Base-by-base conservation (phyloP, 441 rosid genomes). In the Manihot esculenta region DNA sequence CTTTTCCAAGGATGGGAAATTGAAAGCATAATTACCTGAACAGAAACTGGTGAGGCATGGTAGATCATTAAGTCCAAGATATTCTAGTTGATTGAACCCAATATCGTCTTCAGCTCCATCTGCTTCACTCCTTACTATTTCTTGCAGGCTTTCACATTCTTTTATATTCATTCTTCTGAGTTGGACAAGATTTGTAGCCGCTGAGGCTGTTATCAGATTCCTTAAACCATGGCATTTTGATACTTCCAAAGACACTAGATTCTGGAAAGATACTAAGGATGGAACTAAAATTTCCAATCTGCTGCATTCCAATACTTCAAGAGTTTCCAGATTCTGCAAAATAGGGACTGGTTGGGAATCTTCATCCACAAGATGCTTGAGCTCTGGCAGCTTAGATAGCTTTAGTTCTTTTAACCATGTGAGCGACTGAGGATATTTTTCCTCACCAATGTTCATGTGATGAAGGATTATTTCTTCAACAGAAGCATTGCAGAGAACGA, bases 171-270 rank as follows among this genome's bases (percentile, higher is more conserved):
- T 41, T 42, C 62, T 7, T 0, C 27, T 33, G 14, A 84, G 81
- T 20, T 64, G 72, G 24, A 20, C 54, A n/a, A 84, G 64, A 42
- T 64, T 47, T 72, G 50, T 74, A 24, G 83, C 81, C 2, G 77
- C 67, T 38, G 77, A 70, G 18, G 72, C 26, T 12, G 78, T 49
- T 15, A 77, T 2, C 63, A 76, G 47, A 47, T 68, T 38, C 21
- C n/a, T 24, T 21, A 72, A 42, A 17, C 72, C 72, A 10, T 74
- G 38, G 45, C 85, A 82, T 0, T 68, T 21, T 44, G 27, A 24
- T 18, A 82, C 51, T 21, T 70, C 44, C 66, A 84, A 18, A 12
- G 66, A 45, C 42, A 18, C 67, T 14, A 78, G 68, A 49, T 54
- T 66, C 17, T 56, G 38, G 64, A 79, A 76, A 3, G 77, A 42